Evolutionary conservation across 768 basidiomycete species (phyloP).

Genomic region (Lactarius evosmus): DNA sequence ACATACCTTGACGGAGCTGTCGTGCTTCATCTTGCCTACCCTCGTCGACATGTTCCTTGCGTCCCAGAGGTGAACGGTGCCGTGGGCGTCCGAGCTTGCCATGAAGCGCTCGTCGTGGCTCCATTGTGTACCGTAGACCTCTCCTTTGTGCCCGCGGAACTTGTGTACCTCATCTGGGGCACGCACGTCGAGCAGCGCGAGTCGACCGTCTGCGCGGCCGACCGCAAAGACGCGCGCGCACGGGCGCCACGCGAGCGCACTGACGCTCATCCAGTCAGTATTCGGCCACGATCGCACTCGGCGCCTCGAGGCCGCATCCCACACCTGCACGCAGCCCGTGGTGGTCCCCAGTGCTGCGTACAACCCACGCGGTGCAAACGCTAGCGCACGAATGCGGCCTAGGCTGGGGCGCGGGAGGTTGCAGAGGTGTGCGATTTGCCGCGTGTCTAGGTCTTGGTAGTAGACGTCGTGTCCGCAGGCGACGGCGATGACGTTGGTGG

Average conservation of each 20-base stretch:
- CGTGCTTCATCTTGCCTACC: constrained; percentile 42
- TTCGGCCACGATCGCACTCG: constrained; percentile 37
- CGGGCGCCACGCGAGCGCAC: constrained; percentile 41
- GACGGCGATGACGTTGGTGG: constrained; percentile 56
- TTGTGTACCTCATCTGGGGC: constrained; percentile 32
- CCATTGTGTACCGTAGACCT: constrained; percentile 43
- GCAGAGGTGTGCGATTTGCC: constrained; percentile 51
- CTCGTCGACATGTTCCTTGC: constrained; percentile 36
- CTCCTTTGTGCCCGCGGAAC: constrained; percentile 35
- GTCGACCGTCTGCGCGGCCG: constrained; percentile 38
- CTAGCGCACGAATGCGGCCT: constrained; percentile 46
- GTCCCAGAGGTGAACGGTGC: constrained; percentile 46
- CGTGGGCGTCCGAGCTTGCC: constrained; percentile 42
- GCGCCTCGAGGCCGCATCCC: constrained; percentile 43
- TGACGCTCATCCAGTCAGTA: constrained; percentile 36
- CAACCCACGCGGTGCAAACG: constrained; percentile 48
- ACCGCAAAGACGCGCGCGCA: constrained; percentile 38
- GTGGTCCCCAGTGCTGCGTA: constrained; percentile 53
- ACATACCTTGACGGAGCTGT: constrained; percentile 44
- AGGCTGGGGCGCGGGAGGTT: constrained; percentile 35
- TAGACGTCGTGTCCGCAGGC: constrained; percentile 58
- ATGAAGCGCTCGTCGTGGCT: constrained; percentile 40
- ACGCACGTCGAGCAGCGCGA: constrained; percentile 41
- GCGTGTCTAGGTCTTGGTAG: constrained; percentile 58
- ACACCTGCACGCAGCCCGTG: constrained; percentile 49